A percentile compares a stretch with the other conserved stretches of the same genome.
phyloP scores from a whole-genome alignment of 2,329 filamentous ascomycete species.

The Pyricularia sp. region DNA sequence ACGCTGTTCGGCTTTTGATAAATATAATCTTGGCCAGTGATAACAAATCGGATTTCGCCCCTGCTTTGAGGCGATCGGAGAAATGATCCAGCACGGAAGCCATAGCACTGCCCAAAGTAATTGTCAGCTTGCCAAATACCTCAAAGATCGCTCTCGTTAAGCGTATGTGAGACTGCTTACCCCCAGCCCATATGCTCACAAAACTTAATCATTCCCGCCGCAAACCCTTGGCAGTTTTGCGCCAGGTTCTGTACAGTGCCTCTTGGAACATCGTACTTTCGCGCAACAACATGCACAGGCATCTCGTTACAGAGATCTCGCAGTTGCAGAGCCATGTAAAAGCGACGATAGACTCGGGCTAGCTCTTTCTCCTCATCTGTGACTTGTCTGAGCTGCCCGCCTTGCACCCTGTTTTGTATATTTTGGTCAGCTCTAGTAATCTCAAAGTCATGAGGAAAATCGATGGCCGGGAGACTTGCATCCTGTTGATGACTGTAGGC shows the following conservation, averaged over 20 bases:
- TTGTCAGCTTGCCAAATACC: constrained; percentile 5
- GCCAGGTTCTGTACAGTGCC: constrained; percentile 64
- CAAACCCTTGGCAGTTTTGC: constrained; percentile 70
- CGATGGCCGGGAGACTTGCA: constrained; percentile 34
- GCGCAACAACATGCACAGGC: constrained; percentile 59
- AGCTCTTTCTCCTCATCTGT: constrained; percentile 50
- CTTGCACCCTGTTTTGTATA: constrained; percentile 47
- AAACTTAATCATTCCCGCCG: constrained; percentile 71
- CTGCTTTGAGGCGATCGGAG: constrained; percentile 62
- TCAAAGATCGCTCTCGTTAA: neutral
- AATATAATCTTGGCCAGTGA: constrained; percentile 64
- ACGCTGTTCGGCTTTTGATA: constrained; percentile 68
- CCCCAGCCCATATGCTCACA: constrained; percentile 70
- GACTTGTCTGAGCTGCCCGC: constrained; percentile 53
- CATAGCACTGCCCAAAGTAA: constrained; percentile 45
- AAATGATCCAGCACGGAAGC: constrained; percentile 67
- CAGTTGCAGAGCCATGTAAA: constrained; percentile 69
- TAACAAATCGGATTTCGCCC: constrained; percentile 61
- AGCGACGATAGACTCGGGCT: constrained; percentile 58
- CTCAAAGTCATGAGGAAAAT: constrained; percentile 4
- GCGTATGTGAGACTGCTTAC: constrained; percentile 21
- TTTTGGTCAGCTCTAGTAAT: constrained; percentile 4
- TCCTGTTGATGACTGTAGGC: constrained; percentile 54
- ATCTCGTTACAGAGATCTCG: constrained; percentile 70
- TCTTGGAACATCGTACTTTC: constrained; percentile 61